Base-by-base conservation (phyloP, 768 basidiomycete genomes). In the Asterophora lycoperdoides region DNA sequence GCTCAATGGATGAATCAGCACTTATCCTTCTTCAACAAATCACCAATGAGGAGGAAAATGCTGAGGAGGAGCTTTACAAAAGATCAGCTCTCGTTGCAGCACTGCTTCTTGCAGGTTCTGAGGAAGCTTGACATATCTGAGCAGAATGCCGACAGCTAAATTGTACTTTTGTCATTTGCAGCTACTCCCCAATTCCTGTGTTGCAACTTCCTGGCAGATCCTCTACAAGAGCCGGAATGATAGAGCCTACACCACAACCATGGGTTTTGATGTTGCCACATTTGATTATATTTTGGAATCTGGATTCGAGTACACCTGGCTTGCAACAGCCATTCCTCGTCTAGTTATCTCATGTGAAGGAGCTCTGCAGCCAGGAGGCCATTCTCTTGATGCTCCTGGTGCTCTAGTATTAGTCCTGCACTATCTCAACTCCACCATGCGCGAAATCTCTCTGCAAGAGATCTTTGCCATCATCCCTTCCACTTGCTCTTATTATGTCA, bases 231-330 rank as follows among this genome's bases (percentile, higher is more conserved):
- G 63, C 33, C 55, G 46, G 8, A 62, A 60, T 50, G 66, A 76
- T 46, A 52, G 66, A 4, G 72, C 69, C 5, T 76, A 66, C 52
- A 76, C 77, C 32, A 76, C 69, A 0, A 77, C 70, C 0, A 74
- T 74, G 71, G 70, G 72, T 1, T 65, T 74, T 51, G 62, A 74
- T 59, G 60, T 66, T n/a, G 39, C 41, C 2, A 61, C 68, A 13
- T 75, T 75, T 52, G 4, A 63, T 2, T 54, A 56, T 19, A 60
- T 77, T 7, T 51, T 75, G 0, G 37, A 41, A 0, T 48, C 46
- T 7, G 70, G 73, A 3, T 76, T 76, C 58, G 60, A 49, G 5
- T 34, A 41, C 5, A 6, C 7, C 0, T 65, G 62, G 64, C 14
- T 48, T 14, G 37, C 28, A 2, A 29, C 41, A 29, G 48, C 62